Percentiles rank a stretch among this genome's conserved stretches.
phyloP scores from a whole-genome alignment of 495 filamentous ascomycete genomes.

The Daldinia childiae region DNA sequence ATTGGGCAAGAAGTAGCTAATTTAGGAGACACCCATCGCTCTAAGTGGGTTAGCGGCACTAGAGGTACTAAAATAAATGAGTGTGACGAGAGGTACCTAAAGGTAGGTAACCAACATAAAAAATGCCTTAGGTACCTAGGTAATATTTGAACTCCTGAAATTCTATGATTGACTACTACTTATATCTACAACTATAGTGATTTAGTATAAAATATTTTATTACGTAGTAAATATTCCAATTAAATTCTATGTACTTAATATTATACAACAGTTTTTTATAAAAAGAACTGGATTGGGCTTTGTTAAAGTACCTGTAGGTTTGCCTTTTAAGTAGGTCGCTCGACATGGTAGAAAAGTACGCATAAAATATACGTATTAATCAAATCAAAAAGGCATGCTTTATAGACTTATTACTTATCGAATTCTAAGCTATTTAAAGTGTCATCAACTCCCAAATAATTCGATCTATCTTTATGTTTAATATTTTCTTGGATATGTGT shows the following conservation, averaged over 20 bases:
- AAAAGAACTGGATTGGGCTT: not conserved
- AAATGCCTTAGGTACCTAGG: no score
- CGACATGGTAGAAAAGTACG: not conserved
- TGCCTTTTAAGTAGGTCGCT: no score
- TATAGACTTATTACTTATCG: not conserved
- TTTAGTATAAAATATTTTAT: not conserved
- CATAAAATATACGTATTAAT: not conserved
- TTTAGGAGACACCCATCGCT: constrained; percentile 25
- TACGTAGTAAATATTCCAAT: no score
- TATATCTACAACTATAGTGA: no score
- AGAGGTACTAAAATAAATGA: constrained; percentile 30
- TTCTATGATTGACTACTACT: no score
- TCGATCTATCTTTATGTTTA: not conserved
- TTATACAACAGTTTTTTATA: not conserved
- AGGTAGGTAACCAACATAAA: no score
- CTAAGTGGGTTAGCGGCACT: constrained; percentile 21
- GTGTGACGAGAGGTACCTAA: not conserved
- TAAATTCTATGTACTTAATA: no score
- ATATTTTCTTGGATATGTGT: not conserved
- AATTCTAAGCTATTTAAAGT: not conserved
- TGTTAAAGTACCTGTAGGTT: not conserved
- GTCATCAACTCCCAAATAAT: not conserved
- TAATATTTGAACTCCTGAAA: no score
- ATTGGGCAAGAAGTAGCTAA: constrained; percentile 34
- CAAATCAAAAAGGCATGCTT: not conserved